A percentile compares a stretch with the other conserved stretches of the same genome.
phyloP scores from a whole-genome alignment of 177 flowering plant genomes.

The Vitis hybrid region DNA sequence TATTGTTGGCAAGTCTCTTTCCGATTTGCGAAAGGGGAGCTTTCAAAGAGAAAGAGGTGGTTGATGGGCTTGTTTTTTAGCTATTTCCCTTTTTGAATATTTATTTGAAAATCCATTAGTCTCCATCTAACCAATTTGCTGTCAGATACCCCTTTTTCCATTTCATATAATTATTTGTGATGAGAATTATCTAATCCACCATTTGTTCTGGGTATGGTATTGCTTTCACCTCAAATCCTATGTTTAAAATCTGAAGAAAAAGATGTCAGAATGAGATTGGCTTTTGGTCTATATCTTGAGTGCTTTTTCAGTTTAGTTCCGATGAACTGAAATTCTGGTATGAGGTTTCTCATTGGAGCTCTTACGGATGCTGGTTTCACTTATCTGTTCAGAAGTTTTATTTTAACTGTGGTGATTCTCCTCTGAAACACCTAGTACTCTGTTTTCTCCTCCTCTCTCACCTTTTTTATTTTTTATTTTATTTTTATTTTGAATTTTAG shows the following conservation, averaged over 20 bases:
- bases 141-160: constrained; percentile 3
- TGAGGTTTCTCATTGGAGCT: too few relatives aligned
- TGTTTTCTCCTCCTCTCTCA: too few relatives aligned
- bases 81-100: constrained; percentile 1
- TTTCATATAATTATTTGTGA: background rate
- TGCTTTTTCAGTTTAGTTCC: background rate
- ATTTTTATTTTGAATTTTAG: too few relatives aligned
- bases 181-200: background rate
- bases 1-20: constrained; percentile 46
- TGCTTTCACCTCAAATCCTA: background rate
- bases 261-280: background rate
- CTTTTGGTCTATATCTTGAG: background rate
- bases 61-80: constrained; percentile 22
- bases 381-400: too few relatives aligned
- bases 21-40: constrained; percentile 37
- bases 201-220: constrained; percentile 1
- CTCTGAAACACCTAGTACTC: too few relatives aligned
- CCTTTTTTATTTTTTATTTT: too few relatives aligned
- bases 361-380: too few relatives aligned
- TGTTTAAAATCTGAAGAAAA: constrained; percentile 5
- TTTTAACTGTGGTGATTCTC: too few relatives aligned
- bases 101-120: constrained; percentile 12
- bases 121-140: constrained; percentile 18
- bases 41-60: constrained; percentile 37
- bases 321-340: too few relatives aligned